Evolutionary conservation across 768 basidiomycete genomes (phyloP), one percentile per base, ranked within the genome.

Genomic region (Paxillus involutus): DNA sequence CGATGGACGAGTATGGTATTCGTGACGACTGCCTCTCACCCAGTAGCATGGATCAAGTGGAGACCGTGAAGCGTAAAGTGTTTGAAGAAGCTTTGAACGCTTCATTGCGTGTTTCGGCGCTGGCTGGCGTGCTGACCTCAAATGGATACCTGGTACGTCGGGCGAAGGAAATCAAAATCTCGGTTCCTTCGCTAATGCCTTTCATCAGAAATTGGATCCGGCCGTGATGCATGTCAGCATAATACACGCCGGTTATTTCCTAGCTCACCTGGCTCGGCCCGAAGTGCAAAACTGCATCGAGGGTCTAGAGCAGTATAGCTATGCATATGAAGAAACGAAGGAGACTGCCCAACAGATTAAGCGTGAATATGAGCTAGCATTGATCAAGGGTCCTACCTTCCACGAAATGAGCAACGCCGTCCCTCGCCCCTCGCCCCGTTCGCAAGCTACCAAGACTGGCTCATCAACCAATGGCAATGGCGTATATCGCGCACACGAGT

Each of bases 181-280:
- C 24, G 58, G 67, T 45, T 30, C 7, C 44, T 40, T 43, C 29
- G 44, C 54, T 49, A 46, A 56, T 51, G 62, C 37, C 24, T 32
- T 36, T 49, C 37, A 43, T 41, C 60, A 89, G 84, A 82, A 85
- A 66, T 78, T 91, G 52, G 91, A 91, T 68, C 90, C 91, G 30
- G 91, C 94, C 4, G 89, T 94, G 40, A 90, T 97, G 81, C 89
- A 91, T 56, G 89, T 91, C 63, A 84, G 86, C 59, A 86, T 90
- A 66, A 90, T 89, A 57, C 86, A 90, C 56, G 89, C 93, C 0
- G 94, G 94, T 12, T 83, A 79, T 45, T 76, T 94, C 13, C 81
- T 96, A 49, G 94, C 92, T 6, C 81, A 85, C 24, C 72, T 89
- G n/a, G 93, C 88, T 7, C 85, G 91, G 17, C 84, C 85, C 1